phyloP scores from a whole-genome alignment of 805 yeast genomes.

The Brettanomyces custersianus region DNA sequence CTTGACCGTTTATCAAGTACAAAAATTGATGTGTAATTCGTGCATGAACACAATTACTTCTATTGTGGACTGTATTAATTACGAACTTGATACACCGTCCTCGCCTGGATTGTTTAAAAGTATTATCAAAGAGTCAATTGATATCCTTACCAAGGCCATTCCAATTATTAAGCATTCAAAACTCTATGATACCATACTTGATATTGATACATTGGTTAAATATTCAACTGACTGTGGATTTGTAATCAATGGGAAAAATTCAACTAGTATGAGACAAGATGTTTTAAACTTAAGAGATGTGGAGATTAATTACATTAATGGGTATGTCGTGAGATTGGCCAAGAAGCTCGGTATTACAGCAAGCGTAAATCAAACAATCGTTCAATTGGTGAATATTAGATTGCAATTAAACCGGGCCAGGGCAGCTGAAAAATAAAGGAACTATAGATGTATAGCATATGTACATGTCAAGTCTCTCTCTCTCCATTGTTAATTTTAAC shows the following conservation, averaged over 20 bases:
- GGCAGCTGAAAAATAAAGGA: no score
- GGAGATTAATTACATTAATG: conserved; percentile 80
- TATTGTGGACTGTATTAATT: conserved; percentile 67
- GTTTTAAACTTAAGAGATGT: conserved; percentile 44
- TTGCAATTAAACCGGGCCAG: conserved; percentile 4
- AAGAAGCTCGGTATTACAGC: conserved; percentile 32
- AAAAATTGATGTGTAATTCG: conserved; percentile 70
- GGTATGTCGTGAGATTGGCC: conserved; percentile 59
- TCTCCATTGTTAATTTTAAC: no score
- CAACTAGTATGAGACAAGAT: conserved; percentile 69
- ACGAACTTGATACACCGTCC: conserved; percentile 46
- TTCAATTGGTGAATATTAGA: conserved; percentile 34
- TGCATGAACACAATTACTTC: conserved; percentile 84
- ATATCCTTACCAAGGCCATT: conserved; percentile 28
- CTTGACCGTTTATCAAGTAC: conserved; percentile 49
- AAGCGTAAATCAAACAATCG: conserved; percentile 38
- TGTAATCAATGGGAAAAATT: conserved; percentile 36
- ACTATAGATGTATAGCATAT: no score
- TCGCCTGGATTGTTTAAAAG: conserved; percentile 27
- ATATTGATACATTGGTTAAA: conserved; percentile 26
- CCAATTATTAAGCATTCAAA: conserved; percentile 23
- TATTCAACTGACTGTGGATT: conserved; percentile 21
- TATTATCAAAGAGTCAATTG: conserved; percentile 38
- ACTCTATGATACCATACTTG: conserved; percentile 24
- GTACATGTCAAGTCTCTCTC: no score